Base-by-base conservation (phyloP, 2,329 filamentous ascomycete species). In the Triangularia setosa region DNA sequence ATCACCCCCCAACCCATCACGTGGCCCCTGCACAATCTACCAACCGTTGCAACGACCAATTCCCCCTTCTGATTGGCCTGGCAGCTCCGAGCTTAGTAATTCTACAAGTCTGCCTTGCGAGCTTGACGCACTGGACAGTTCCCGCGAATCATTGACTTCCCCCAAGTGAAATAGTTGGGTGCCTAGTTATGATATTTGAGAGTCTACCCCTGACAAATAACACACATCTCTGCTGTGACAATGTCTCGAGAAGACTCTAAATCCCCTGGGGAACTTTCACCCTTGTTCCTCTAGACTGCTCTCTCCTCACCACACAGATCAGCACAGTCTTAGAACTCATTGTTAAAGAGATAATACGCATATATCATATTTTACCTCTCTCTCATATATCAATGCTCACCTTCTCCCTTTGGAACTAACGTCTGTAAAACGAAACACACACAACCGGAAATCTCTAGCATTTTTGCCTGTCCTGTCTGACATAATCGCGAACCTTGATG, bases 91-190 rank as follows among this genome's bases (percentile, higher is more conserved):
- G 67, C 61, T 68, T 60, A 69, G 62, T 48, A 66, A 69, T 64
- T 24, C 55, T 9, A 16, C 18, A 62, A 33, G 61, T 69, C 65
- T 68, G 67, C 67, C 65, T 69, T 63, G 64, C 60, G 52, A 52
- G 30, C 33, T 48, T 48, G 40, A 48, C 40, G 40, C n/a, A 48
- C 40, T 48, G 7, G 40, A 23, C 14, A 40, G 16, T 14, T 40
- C 35, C 40, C 21, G 40, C 40, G 11, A 48, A 48, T 48, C 40
- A 48, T 48, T 4, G n/a, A 48, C 40, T 21, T 8, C n/a, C 16
- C 21, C n/a, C 40, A 1, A 48, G 40, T 21, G 11, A 21, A 7
- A 21, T 21, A 21, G 21, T 48, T 48, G 40, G 40, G 8, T 11
- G 1, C 40, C 40, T 48, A 21, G 40, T n/a, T 48, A 48, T 48